Conservation (phyloP, 2,329 filamentous ascomycete genomes). For the Neofusicoccum ribis region DNA sequence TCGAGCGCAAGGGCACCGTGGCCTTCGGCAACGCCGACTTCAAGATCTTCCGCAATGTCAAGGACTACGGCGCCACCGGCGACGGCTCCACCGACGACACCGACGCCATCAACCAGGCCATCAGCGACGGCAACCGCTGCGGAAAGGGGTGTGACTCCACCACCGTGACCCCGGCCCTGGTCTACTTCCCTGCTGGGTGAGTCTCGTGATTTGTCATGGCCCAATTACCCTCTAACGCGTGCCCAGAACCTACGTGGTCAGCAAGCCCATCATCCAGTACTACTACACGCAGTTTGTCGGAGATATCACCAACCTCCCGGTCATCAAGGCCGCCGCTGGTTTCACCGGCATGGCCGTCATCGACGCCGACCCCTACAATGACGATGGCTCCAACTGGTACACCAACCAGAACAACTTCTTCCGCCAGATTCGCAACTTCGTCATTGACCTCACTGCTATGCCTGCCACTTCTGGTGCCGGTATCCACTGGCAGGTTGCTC, state of each 20-base stretch:
- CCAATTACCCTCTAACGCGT: background rate
- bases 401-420: slow-evolving; percentile 59
- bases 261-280: slow-evolving; percentile 74
- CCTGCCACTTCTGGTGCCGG: slow-evolving; percentile 41
- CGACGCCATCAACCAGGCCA: slow-evolving; percentile 80
- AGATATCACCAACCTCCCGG: slow-evolving; percentile 70
- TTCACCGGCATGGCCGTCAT: slow-evolving; percentile 88
- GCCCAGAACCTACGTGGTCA: slow-evolving; percentile 71
- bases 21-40: slow-evolving; percentile 64
- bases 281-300: slow-evolving; percentile 95
- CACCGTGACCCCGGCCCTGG: slow-evolving; percentile 78
- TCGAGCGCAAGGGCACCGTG: slow-evolving; percentile 67
- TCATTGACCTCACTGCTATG: slow-evolving; percentile 49
- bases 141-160: slow-evolving; percentile 78
- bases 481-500: slow-evolving; percentile 69
- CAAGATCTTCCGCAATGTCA: slow-evolving; percentile 58
- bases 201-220: background rate
- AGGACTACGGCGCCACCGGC: slow-evolving; percentile 48
- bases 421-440: slow-evolving; percentile 56
- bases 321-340: slow-evolving; percentile 61
- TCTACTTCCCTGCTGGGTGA: slow-evolving; percentile 83
- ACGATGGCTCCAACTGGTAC: slow-evolving; percentile 53
- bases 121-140: slow-evolving; percentile 76
- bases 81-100: slow-evolving; percentile 79
- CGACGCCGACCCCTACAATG: slow-evolving; percentile 81